These are phyloP conservation scores for Suillus subluteus DNA, from an alignment of 768 basidiomycete genomes.

Conservation along the genomic window DNA sequence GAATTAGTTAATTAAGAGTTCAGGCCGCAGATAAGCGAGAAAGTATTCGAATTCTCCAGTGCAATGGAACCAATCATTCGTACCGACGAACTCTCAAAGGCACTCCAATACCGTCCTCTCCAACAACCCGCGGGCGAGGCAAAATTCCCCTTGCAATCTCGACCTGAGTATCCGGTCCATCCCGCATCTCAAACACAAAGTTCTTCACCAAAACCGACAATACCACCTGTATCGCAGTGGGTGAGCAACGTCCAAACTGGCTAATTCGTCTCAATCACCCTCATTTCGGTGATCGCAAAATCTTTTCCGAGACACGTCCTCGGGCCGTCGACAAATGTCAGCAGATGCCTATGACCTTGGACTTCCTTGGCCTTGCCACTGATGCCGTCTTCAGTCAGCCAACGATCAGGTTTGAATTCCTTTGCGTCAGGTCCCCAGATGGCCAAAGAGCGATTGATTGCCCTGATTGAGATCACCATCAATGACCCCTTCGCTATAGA, in stretches of 20 bases:
- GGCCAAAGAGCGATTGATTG: slow-evolving; percentile 42
- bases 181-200: slow-evolving; percentile 16
- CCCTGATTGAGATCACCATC: slow-evolving; percentile 41
- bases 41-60: neutral
- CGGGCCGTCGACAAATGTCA: slow-evolving; percentile 50
- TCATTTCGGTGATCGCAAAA: slow-evolving; percentile 46
- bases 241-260: neutral
- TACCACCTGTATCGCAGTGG: slow-evolving; percentile 36
- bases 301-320: slow-evolving; percentile 47
- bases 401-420: slow-evolving; percentile 47
- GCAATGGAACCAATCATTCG: slow-evolving; percentile 7
- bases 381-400: slow-evolving; percentile 39
- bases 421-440: slow-evolving; percentile 51
- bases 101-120: slow-evolving; percentile 31
- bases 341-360: slow-evolving; percentile 43
- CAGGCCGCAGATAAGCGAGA: neutral
- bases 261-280: slow-evolving; percentile 30
- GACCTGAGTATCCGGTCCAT: slow-evolving; percentile 14
- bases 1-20: neutral
- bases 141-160: slow-evolving; percentile 11
- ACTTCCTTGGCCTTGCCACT: slow-evolving; percentile 36
- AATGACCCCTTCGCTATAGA: slow-evolving; percentile 41
- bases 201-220: slow-evolving; percentile 45
- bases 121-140: slow-evolving; percentile 23
- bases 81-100: slow-evolving; percentile 36